Evolutionary conservation across 257 asterid species (phyloP).

Genomic region (Leptodermis oblonga): DNA sequence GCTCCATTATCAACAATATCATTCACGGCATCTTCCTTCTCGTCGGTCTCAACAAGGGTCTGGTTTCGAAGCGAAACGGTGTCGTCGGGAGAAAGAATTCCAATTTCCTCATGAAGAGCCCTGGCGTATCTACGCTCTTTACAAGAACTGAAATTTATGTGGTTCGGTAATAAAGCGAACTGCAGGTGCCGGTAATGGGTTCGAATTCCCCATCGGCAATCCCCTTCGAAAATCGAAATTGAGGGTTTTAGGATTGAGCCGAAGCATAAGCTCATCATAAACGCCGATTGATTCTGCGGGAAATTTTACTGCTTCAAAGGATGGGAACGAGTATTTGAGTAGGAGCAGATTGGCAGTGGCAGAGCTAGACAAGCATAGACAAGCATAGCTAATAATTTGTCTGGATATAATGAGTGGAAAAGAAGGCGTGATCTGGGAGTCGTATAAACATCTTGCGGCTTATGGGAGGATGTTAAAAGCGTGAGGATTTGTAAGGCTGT

Average conservation of each 20-base stretch:
- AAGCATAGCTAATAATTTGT: no score
- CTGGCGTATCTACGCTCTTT: slow-evolving; percentile 7
- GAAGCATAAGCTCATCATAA: slow-evolving; percentile 62
- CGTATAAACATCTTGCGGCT: not conserved
- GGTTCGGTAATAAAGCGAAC: slow-evolving; percentile 21
- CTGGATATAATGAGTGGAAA: not conserved
- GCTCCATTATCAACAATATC: slow-evolving; percentile 12
- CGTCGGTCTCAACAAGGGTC: slow-evolving; percentile 22
- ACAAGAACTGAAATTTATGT: slow-evolving; percentile 5
- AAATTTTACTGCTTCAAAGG: not conserved
- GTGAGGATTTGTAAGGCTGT: not conserved
- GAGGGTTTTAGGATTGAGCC: slow-evolving; percentile 48
- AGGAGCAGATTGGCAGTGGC: not conserved
- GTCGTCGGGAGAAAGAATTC: slow-evolving; percentile 56
- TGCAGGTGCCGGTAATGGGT: slow-evolving; percentile 35
- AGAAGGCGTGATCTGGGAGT: slow-evolving; percentile 1
- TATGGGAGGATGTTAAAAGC: not conserved
- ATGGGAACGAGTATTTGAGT: not conserved
- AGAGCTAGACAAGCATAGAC: not conserved
- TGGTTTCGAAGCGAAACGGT: slow-evolving; percentile 37
- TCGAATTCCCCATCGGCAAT: slow-evolving; percentile 37
- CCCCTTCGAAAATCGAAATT: slow-evolving; percentile 24
- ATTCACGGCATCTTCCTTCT: slow-evolving; percentile 19
- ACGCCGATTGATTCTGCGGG: not conserved
- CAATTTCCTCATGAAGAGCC: slow-evolving; percentile 48